phyloP scores from a whole-genome alignment of 2,329 filamentous ascomycete species.

The Ophiostoma perfectum region DNA sequence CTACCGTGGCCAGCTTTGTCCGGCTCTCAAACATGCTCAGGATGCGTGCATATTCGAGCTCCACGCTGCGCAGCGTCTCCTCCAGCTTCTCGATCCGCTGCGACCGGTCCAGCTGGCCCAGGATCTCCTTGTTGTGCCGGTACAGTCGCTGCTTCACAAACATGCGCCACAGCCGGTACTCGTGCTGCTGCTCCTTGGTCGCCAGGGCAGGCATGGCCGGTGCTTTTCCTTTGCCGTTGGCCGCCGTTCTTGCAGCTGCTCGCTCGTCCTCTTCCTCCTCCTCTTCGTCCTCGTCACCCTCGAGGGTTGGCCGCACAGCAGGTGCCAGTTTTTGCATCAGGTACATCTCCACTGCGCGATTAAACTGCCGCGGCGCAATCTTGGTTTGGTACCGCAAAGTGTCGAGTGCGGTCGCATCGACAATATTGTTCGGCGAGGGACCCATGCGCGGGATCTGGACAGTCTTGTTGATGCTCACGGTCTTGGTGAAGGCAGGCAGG shows the following conservation, averaged over 20 bases:
- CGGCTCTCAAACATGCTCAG: slow-evolving; percentile 46
- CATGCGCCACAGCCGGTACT: slow-evolving; percentile 66
- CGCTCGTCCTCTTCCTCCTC: slow-evolving; percentile 8
- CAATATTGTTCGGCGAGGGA: slow-evolving; percentile 46
- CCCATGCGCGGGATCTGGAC: slow-evolving; percentile 47
- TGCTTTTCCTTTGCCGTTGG: slow-evolving; percentile 22
- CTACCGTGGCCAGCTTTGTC: slow-evolving; percentile 29
- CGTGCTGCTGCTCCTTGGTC: slow-evolving; percentile 53
- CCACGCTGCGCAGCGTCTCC: slow-evolving; percentile 61
- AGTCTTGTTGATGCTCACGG: slow-evolving; percentile 50
- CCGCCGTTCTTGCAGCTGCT: too few species aligned
- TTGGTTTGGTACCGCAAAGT: slow-evolving; percentile 58
- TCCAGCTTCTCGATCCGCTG: slow-evolving; percentile 70
- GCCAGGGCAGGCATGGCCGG: slow-evolving; percentile 31
- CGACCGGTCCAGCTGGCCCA: slow-evolving; percentile 61
- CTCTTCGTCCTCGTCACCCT: slow-evolving; percentile 33
- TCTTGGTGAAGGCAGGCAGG: slow-evolving; percentile 49
- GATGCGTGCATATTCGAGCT: slow-evolving; percentile 66
- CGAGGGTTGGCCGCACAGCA: slow-evolving; percentile 50
- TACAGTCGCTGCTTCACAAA: slow-evolving; percentile 74
- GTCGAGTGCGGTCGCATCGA: slow-evolving; percentile 53
- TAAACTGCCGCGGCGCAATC: slow-evolving; percentile 72
- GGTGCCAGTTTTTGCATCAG: slow-evolving; percentile 56
- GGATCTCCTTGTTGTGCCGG: slow-evolving; percentile 64
- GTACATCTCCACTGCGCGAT: slow-evolving; percentile 69